Base-by-base conservation (phyloP, 257 asterid species). In the Rubia yunnanensis region DNA sequence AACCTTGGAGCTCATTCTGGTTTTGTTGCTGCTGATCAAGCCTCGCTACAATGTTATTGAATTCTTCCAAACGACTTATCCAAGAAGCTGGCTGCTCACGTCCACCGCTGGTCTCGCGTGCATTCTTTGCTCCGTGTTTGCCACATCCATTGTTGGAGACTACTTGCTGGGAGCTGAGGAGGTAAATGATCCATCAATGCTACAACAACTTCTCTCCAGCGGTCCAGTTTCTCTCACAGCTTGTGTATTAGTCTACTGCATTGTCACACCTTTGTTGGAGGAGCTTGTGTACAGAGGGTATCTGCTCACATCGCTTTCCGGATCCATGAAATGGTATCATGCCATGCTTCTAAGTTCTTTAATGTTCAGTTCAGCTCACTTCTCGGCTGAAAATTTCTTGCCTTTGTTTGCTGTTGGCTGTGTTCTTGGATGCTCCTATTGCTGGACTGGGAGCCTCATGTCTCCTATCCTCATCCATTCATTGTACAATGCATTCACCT, bases 221-320 rank as follows among this genome's bases (percentile, higher is more conserved):
- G 79, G 87, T 67, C 35, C 88, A 15, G 69, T 62, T 65, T 92
- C 97, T 23, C 6, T 22, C 55, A 31, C 79, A 3, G 81, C 86
- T n/a, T 80, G 88, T 72, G 13, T 72, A 53, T 73, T 83, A 10
- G 83, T 64, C 69, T 89, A 87, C 60, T 84, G 97, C 74, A 6
- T 84, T 63, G 69, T 87, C 74, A 84, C 91, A 30, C 98, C 97
- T 0, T 78, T 84, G 63, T 84, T 92, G 44, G 96, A 92, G 87
- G 98, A 92, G 81, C 72, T 83, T 6, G 95, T 89, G 55, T 92
- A 89, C 67, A 73, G 96, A 75, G 96, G 95, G 46, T 87, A 85
- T 64, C 76, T 92, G 50, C 59, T 92, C 65, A 87, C 85, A 11
- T 83, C 91, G 30, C 92, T 92, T 56, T 81, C 84, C 73, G 73